phyloP scores from a whole-genome alignment of 164 flowering plant genomes.

The Taxillus chinensis region DNA sequence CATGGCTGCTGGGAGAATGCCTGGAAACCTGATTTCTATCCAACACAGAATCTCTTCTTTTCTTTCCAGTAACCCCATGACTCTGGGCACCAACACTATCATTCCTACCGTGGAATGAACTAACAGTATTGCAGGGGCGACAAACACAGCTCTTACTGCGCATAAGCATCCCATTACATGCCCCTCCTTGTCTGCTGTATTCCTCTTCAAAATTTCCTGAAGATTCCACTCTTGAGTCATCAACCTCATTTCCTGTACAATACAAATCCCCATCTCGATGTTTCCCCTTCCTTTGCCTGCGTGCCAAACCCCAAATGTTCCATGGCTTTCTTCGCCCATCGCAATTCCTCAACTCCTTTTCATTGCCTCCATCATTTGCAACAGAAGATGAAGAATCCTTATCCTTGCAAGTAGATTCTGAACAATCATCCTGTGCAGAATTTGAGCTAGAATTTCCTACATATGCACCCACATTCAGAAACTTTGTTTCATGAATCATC shows the following conservation, averaged over 20 bases:
- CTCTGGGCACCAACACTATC: conserved; percentile 9
- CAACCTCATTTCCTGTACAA: conserved; percentile 17
- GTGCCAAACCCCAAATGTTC: conserved; percentile 32
- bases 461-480: conserved; percentile 38
- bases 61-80: conserved; percentile 16
- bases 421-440: conserved; percentile 15
- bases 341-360: conserved; percentile 26
- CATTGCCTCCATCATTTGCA: conserved; percentile 11
- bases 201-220: conserved; percentile 13
- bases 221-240: conserved; percentile 8
- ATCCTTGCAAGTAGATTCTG: conserved; percentile 20
- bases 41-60: conserved; percentile 36
- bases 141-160: conserved; percentile 35
- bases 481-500: conserved; percentile 28
- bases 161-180: conserved; percentile 21
- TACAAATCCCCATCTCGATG: conserved; percentile 9
- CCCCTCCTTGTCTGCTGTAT: conserved; percentile 12
- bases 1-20: conserved; percentile 46
- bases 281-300: conserved; percentile 17
- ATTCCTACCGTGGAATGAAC: conserved; percentile 9
- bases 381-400: conserved; percentile 17
- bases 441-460: conserved; percentile 29
- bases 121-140: conserved; percentile 15
- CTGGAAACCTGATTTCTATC: conserved; percentile 24
- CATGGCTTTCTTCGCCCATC: conserved; percentile 28